These are phyloP conservation scores for Coprinellus micaceus DNA, from an alignment of 768 basidiomycete species.

Conservation along the genomic window DNA sequence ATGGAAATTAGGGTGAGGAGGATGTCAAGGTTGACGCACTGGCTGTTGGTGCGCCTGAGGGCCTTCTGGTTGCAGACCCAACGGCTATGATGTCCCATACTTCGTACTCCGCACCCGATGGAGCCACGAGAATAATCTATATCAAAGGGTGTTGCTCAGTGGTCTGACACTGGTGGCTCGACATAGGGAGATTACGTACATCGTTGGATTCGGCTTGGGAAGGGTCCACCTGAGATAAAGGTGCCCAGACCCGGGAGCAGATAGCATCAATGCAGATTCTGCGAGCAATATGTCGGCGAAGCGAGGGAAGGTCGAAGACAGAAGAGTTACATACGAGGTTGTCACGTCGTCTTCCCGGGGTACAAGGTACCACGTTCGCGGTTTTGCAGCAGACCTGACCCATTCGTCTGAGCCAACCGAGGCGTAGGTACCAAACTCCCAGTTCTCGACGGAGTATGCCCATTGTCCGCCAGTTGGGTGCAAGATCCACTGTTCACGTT, in stretches of 20 bases:
- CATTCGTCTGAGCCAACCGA: neutral
- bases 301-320: neutral
- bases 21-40: too few species aligned
- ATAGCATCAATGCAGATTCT: neutral
- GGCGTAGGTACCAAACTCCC: neutral
- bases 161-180: neutral
- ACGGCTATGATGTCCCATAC: neutral
- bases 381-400: neutral
- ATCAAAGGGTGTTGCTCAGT: too few species aligned
- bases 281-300: neutral
- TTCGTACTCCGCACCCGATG: neutral
- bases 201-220: neutral
- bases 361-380: neutral
- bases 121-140: neutral
- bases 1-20: too few species aligned
- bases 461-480: neutral
- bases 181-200: neutral
- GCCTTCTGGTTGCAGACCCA: neutral
- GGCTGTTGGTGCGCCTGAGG: neutral
- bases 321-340: neutral
- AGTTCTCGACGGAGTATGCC: neutral
- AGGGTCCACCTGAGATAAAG: neutral
- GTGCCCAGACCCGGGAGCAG: neutral
- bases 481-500: neutral
- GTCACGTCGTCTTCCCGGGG: neutral